Evolutionary conservation across 345 rosid species (phyloP).

Genomic region (Eucalyptus guilfoylei): DNA sequence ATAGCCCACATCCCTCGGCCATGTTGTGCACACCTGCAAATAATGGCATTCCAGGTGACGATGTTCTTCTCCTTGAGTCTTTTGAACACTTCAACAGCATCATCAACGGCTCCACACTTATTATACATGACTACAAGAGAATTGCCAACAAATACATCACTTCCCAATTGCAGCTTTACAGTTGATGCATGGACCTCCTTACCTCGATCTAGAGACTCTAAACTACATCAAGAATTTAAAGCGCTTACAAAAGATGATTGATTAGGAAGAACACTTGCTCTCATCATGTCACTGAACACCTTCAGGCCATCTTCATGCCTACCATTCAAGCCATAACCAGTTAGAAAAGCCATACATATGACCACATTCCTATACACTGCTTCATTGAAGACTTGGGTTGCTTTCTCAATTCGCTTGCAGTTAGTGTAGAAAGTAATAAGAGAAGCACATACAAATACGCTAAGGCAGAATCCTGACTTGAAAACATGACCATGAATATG

Average conservation of each 20-base stretch:
- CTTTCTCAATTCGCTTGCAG: no score
- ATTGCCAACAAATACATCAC: neutral
- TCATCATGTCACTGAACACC: no score
- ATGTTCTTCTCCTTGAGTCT: neutral
- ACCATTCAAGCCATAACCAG: no score
- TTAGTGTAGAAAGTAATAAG: no score
- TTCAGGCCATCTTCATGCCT: no score
- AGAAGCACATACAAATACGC: neutral
- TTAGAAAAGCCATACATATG: no score
- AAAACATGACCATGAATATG: neutral
- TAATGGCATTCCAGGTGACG: neutral
- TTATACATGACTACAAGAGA: neutral
- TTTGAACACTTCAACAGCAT: neutral
- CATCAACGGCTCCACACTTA: neutral
- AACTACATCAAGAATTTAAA: neutral
- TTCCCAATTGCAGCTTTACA: neutral
- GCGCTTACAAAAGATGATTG: no score
- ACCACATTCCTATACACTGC: no score
- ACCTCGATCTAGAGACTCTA: neutral
- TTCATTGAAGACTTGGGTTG: no score
- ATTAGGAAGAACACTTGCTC: no score
- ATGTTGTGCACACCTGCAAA: neutral
- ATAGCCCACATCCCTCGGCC: neutral
- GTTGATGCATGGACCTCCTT: neutral
- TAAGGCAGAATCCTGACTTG: neutral